Conservation (phyloP, 768 basidiomycete genomes). For the Termitomyces sp. region DNA sequence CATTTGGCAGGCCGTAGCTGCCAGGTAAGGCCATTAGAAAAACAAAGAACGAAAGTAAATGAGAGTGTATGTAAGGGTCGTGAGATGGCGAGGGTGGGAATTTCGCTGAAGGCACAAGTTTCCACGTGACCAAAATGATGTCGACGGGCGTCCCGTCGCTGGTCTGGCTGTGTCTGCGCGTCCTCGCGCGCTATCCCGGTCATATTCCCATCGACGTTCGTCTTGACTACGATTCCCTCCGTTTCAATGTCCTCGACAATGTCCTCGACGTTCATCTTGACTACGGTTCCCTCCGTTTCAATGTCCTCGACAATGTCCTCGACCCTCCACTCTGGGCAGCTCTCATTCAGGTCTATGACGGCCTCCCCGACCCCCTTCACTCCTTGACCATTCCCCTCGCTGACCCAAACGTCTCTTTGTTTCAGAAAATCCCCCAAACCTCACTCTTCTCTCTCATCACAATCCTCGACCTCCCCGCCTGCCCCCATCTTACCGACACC, state of each 20-base stretch:
- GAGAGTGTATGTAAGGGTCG: slow-evolving; percentile 6
- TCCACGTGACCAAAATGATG: slow-evolving; percentile 9
- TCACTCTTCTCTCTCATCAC: slow-evolving; percentile 59
- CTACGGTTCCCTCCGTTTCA: slow-evolving; percentile 20
- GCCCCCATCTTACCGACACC: slow-evolving; percentile 52
- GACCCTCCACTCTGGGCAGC: slow-evolving; percentile 62
- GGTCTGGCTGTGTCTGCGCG: slow-evolving; percentile 41
- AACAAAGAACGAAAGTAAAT: slow-evolving; percentile 13
- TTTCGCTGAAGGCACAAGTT: slow-evolving; percentile 3
- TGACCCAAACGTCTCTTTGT: slow-evolving; percentile 46
- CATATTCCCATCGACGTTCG: slow-evolving; percentile 29
- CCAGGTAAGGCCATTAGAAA: slow-evolving; percentile 18
- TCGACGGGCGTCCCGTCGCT: slow-evolving; percentile 42
- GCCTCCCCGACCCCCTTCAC: slow-evolving; percentile 38
- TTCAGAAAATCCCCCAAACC: slow-evolving; percentile 52
- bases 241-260: slow-evolving; percentile 25
- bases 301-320: slow-evolving; percentile 29
- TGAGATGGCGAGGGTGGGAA: slow-evolving; percentile 10
- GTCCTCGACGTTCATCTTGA: slow-evolving; percentile 24
- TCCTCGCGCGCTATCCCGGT: slow-evolving; percentile 38
- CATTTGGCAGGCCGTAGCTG: slow-evolving; percentile 19
- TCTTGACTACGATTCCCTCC: slow-evolving; percentile 13
- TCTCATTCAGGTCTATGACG: slow-evolving; percentile 52
- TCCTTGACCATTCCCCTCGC: slow-evolving; percentile 45
- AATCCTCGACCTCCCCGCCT: slow-evolving; percentile 52